Evolutionary conservation across 208 protist genomes (phyloP).

Genomic region (Acanthamoeba triangularis): DNA sequence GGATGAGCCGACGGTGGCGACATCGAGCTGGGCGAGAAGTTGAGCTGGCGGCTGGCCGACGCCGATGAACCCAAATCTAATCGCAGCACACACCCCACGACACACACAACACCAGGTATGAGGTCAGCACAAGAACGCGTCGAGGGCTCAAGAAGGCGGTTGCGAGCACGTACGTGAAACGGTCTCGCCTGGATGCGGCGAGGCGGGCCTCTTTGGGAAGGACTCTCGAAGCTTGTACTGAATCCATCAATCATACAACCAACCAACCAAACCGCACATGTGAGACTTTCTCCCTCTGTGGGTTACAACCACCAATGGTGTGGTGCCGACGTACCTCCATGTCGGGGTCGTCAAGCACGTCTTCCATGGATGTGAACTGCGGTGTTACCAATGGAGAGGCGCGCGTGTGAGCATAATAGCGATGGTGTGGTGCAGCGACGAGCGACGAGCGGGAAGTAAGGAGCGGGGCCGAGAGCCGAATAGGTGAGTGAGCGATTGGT

Average conservation of each 20-base stretch:
- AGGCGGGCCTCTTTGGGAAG: background rate
- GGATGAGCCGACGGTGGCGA: background rate
- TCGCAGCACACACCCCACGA: too few relatives aligned
- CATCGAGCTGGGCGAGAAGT: background rate
- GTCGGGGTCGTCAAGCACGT: background rate
- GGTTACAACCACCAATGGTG: too few relatives aligned
- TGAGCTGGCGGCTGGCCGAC: background rate
- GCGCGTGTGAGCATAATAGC: too few relatives aligned
- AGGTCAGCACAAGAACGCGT: background rate
- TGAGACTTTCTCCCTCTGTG: background rate
- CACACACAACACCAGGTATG: background rate
- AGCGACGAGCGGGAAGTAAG: background rate
- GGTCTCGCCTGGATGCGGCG: background rate
- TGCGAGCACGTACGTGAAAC: background rate
- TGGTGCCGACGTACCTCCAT: background rate
- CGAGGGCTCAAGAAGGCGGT: background rate
- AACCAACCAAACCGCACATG: background rate
- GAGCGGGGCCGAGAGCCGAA: background rate
- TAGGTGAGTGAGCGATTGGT: background rate
- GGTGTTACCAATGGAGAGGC: background rate
- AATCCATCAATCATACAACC: background rate
- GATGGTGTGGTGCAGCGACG: background rate
- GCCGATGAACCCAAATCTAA: background rate
- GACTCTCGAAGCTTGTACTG: background rate
- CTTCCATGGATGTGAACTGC: constrained; percentile 2